Evolutionary conservation across 139 green algal genomes (phyloP), one percentile per base, ranked within the genome.

Genomic region (Tetradesmus lagerheimii): DNA sequence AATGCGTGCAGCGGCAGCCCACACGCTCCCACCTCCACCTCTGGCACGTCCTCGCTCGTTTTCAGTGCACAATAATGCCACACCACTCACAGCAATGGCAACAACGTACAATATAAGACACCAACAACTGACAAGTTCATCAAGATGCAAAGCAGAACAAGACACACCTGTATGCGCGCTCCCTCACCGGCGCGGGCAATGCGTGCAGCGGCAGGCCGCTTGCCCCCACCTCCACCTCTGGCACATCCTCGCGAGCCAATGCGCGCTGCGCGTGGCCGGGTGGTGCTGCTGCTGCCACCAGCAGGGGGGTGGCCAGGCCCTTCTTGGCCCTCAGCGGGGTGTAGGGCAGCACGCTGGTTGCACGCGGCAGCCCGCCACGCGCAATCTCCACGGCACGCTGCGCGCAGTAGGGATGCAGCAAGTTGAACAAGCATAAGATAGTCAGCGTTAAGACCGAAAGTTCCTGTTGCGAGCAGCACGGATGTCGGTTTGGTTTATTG

Each of bases 271-370:
- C 37, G 23, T 29, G 8, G 43, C 41, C 81, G 0, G 35, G 4
- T 37, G 38, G 86, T 50, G 38, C 37, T 50, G 53, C 78, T 45
- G 53, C 64, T 35, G 74, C 53, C 34, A 91, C 90, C 74, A 91
- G 86, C 90, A 93, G 90, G 23, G 90, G 90, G 34, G 89, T 89
- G 23, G 90, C 86, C 8, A 85, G 78, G 37, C 89, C 89, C 45
- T 81, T 66, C 81, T 91, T 91, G 74, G 86, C 80, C 31, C 86
- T 74, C 64, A 93, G 41, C 31, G 67, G 41, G 1, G 43, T 34
- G 85, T 89, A 89, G 39, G 85, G 85, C n/a, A 83, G 67, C 18
- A 83, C n/a, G 6, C 14, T 12, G 23, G 80, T 39, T 53, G 79
- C 74, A 67, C 86, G 50, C 31, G 81, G 85, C 43, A 64, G 27